Evolutionary conservation across 1,139 yeast species (phyloP).

Genomic region (Eremothecium coryli): DNA sequence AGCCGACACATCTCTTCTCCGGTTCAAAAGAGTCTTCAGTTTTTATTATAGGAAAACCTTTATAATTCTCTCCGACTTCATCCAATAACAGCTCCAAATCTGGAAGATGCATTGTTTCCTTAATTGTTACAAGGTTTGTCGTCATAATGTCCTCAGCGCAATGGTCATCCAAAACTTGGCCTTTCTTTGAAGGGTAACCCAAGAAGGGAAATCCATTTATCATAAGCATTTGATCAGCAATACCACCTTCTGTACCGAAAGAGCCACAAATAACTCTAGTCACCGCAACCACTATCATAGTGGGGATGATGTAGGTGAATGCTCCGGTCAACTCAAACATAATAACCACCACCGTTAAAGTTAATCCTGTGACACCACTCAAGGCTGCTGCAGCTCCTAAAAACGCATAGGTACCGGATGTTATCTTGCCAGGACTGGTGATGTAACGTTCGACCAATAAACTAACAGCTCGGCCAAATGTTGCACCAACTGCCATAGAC

Average conservation of each 20-base stretch:
- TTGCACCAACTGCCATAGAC: constrained; percentile 93
- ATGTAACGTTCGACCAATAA: constrained; percentile 43
- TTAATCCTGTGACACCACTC: constrained; percentile 86
- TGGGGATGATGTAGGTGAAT: constrained; percentile 76
- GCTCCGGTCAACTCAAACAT: constrained; percentile 97
- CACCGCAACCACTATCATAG: constrained; percentile 92
- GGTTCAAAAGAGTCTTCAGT: constrained; percentile 19
- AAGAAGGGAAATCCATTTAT: constrained; percentile 84
- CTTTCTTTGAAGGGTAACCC: constrained; percentile 59
- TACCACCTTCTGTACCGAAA: constrained; percentile 69
- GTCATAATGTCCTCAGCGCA: constrained; percentile 64
- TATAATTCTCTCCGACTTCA: constrained; percentile 32
- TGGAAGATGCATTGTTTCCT: constrained; percentile 29
- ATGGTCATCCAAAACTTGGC: constrained; percentile 37
- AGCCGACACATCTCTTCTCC: constrained; percentile 24
- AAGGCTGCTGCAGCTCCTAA: constrained; percentile 97
- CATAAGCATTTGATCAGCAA: constrained; percentile 89
- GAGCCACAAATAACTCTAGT: constrained; percentile 69
- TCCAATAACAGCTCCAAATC: constrained; percentile 31
- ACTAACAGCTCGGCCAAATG: constrained; percentile 82
- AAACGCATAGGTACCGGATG: constrained; percentile 91
- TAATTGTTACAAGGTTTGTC: constrained; percentile 40
- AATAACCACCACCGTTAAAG: constrained; percentile 86
- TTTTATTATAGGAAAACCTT: constrained; percentile 50
- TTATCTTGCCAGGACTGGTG: constrained; percentile 47